Base-by-base conservation (phyloP, 2,329 filamentous ascomycete species). In the Venturia oleaginea region DNA sequence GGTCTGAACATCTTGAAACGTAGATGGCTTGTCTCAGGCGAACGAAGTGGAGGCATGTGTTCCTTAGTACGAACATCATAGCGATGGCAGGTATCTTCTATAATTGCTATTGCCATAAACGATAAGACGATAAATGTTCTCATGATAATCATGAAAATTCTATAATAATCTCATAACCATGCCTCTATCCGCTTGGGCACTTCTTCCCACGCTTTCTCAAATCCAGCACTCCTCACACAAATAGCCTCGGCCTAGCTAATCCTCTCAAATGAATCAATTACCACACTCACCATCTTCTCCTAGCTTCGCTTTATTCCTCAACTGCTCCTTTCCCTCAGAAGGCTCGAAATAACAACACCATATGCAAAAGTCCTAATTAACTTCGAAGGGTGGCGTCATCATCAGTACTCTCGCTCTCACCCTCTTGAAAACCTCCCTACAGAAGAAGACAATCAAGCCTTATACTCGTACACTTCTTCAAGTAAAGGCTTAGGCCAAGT, bases 371-470 rank as follows among this genome's bases (percentile, higher is more conserved):
- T 87, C 38, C 92, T 80, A 8, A 87, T 80, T 5, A 95, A 76
- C 75, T 97, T 97, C 63, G 86, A 80, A 11, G 85, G 81, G 75
- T 97, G 93, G 0, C 92, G n/a, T n/a, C n/a, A n/a, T n/a, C 92
- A 74, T 97, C 92, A 68, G 96, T 92, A 22, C 13, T 17, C 0
- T 81, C 42, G 70, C 68, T 63, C 80, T 80, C 61, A 76, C 82
- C 62, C 72, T 78, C 66, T 75, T 71, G 66, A 81, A 77, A 55
- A 82, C 71, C 24, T 70, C 74, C 37, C 37, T 38, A 38, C n/a
- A n/a, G n/a, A n/a, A n/a, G n/a, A n/a, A n/a, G n/a, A n/a, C n/a
- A n/a, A n/a, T n/a, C n/a, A n/a, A n/a, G n/a, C n/a, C n/a, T n/a
- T n/a, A n/a, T n/a, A n/a, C n/a, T n/a, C n/a, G n/a, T n/a, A n/a